These are phyloP conservation scores for Xylaria intraflava DNA, from an alignment of 495 filamentous ascomycete genomes.

Conservation along the genomic window DNA sequence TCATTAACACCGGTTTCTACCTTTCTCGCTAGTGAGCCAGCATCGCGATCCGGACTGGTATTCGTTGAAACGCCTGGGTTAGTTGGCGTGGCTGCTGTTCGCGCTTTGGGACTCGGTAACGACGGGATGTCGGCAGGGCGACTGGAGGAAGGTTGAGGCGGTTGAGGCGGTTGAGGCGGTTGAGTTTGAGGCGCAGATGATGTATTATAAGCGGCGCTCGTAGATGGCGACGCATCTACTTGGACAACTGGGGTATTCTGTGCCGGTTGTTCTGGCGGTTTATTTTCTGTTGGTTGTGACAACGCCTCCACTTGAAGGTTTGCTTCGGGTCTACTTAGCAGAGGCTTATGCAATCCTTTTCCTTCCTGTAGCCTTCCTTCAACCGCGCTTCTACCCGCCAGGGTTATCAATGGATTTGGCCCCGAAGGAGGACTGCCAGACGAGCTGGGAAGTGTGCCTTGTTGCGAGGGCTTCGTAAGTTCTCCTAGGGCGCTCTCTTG, in stretches of 20 bases:
- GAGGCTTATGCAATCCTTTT: not conserved
- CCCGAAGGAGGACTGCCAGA: not conserved
- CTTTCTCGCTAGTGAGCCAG: constrained; percentile 1
- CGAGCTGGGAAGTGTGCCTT: not conserved
- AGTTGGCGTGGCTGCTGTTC: constrained; percentile 33
- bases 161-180: constrained; percentile 2
- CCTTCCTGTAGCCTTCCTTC: not conserved
- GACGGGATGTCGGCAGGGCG: constrained; percentile 29
- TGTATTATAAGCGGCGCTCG: not conserved
- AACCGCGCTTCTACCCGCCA: not conserved
- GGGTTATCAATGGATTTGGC: not conserved
- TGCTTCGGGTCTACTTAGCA: not conserved
- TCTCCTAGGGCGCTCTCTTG: not conserved
- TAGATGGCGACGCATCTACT: not conserved
- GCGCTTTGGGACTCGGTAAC: constrained; percentile 40
- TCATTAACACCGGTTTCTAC: not conserved
- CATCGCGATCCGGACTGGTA: constrained; percentile 50
- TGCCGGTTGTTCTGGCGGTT: constrained; percentile 5
- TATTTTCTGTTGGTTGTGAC: not conserved
- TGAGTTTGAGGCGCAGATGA: not conserved
- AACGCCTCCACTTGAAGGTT: not conserved
- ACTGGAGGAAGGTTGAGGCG: constrained; percentile 3
- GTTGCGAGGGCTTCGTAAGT: not conserved
- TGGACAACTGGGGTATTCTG: not conserved
- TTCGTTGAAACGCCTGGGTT: constrained; percentile 41